A percentile compares a stretch with the other conserved stretches of the same genome.
These are phyloP conservation scores for Aspergillus avenaceus DNA, from an alignment of 495 filamentous ascomycete genomes.

Conservation along the genomic window DNA sequence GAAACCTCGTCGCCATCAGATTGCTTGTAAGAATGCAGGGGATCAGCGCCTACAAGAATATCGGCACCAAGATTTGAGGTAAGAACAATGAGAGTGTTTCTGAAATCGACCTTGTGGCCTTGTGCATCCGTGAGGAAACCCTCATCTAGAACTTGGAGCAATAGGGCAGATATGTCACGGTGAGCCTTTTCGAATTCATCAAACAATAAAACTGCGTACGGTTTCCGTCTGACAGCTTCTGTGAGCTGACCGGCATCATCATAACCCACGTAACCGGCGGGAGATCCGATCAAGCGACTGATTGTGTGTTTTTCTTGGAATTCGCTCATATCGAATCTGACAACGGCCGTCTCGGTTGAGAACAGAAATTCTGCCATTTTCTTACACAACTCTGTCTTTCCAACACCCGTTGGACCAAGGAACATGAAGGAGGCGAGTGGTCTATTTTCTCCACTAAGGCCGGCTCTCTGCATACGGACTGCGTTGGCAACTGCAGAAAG, in stretches of 20 bases:
- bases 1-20: constrained; percentile 60
- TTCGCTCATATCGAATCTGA: constrained; percentile 96
- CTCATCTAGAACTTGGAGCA: constrained; percentile 94
- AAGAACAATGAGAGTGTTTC: constrained; percentile 92
- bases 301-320: constrained; percentile 98
- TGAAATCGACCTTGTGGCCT: constrained; percentile 93
- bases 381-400: constrained; percentile 97
- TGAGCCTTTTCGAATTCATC: constrained; percentile 99
- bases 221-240: constrained; percentile 90
- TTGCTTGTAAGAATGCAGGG: constrained; percentile 44
- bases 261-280: constrained; percentile 93
- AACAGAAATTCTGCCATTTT: constrained; percentile 91
- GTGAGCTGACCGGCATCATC: constrained; percentile 96
- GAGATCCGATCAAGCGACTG: constrained; percentile 84
- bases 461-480: constrained; percentile 89
- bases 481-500: constrained; percentile 87
- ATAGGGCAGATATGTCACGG: constrained; percentile 87
- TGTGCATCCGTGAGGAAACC: constrained; percentile 94
- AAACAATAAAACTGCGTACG: constrained; percentile 90
- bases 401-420: constrained; percentile 92
- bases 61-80: constrained; percentile 80
- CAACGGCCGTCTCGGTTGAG: constrained; percentile 82
- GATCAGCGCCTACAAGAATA: constrained; percentile 44
- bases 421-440: constrained; percentile 96
- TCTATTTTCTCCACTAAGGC: constrained; percentile 84